Evolutionary conservation across 1,139 yeast species (phyloP), one percentile per base, ranked within the genome.

Genomic region (Candida sojae): DNA sequence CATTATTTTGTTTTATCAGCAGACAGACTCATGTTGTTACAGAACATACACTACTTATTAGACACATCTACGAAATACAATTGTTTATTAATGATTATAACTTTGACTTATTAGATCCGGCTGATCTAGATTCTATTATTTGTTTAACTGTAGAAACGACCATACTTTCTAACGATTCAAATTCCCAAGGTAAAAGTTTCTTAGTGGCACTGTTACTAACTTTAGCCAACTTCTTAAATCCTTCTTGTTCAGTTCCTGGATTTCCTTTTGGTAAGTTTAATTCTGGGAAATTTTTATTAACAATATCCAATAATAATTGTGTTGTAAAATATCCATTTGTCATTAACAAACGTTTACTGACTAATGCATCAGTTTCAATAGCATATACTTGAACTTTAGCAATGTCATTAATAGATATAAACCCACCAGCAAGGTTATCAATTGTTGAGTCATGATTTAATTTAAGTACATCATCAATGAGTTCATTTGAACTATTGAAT

Each of bases 111-210:
- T 23, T 21, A 11, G 23, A 23, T 10, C 21, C 8, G 3, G 12
- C 21, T 21, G 23, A 23, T 35, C 23, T 17, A 34, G 44, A 29
- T 29, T 54, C 54, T 39, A 63, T 52, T 36, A 79, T 69, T 57
- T 79, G 83, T 28, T 57, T 47, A 23, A 75, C 71, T 4, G 80
- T 67, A 56, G 78, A 82, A 39, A 56, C 57, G 5, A 77, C 64
- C 13, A 71, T 61, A 12, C 62, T 58, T 35, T 73, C 60, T 65
- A 64, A 48, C 56, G 60, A 37, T 54, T 58, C 63, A 49, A 67
- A 70, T 13, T 62, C 58, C 51, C 68, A 67, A 1, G 61, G 64
- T 48, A 73, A 60, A 21, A 70, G 46, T 28, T 53, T 50, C 42
- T 63, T 61, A 2, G 77, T 71, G 31, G 56, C 55, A 23, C 50